Base-by-base conservation (phyloP, 768 basidiomycete species). In the Hypholoma fasciculare region DNA sequence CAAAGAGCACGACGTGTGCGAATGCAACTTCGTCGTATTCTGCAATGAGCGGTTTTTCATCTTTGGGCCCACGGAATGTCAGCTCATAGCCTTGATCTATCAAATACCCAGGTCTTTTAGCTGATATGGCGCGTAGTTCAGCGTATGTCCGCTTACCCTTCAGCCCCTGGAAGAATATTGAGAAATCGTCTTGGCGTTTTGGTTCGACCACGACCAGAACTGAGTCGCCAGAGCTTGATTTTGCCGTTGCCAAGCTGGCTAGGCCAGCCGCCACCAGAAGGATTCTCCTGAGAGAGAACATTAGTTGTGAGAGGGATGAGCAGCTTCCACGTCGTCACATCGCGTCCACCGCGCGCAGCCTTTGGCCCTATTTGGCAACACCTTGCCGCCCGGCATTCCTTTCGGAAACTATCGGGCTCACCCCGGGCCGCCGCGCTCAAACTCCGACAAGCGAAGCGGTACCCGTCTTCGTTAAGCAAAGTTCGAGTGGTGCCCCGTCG, bases 161-260 rank as follows among this genome's bases (percentile, higher is more conserved):
- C 49, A 98, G 76, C 16, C 85, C 87, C 54, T 81, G 72, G 72
- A 93, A 96, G 82, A 97, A 96, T 66, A 87, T 74, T 9, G 89
- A 89, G 71, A 89, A 98, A 63, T 89, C 81, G 70, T 80, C 82
- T 66, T 84, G 78, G n/a, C 88, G 73, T 34, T 76, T 77, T 1
- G 87, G 83, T 69, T 98, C 94, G 36, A 96, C 78, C 13, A 96
- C 80, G 47, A 97, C 90, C 13, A 98, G 83, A 16, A 97, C 90
- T 27, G 86, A 88, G 72, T 89, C 80, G 13, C 90, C 92, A 9
- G 87, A 78, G 74, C 91, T 92, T n/a, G 92, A 93, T 65, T 78
- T 85, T 52, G 90, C 89, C 67, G 78, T 61, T 20, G 70, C 68
- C 30, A 70, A 52, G 30, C 66, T 62, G 36, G 67, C 64, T 40